Evolutionary conservation across 192 early-diverging fungal genomes (phyloP).

Genomic region (Linnemannia schmuckeri): DNA sequence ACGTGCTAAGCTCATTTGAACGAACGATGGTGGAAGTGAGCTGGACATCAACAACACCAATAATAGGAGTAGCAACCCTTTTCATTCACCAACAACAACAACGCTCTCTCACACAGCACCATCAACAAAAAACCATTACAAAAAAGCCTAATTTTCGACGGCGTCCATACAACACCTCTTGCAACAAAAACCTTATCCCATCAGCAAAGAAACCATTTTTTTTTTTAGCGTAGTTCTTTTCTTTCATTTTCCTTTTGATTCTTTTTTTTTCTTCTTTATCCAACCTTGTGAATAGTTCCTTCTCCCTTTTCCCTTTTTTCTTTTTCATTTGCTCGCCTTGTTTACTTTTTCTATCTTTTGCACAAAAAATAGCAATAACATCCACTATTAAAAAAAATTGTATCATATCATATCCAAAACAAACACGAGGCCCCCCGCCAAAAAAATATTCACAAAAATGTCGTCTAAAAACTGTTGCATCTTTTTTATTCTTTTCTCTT

Average conservation of each 20-base stretch:
- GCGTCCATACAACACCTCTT: background rate
- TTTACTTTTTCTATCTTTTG: background rate
- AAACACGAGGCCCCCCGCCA: background rate
- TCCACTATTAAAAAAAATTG: background rate
- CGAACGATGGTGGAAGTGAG: background rate
- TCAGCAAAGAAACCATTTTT: background rate
- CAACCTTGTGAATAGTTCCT: background rate
- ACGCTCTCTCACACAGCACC: too few species aligned
- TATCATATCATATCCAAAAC: background rate
- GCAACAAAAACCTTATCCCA: background rate
- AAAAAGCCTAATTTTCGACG: background rate
- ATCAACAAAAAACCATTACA: background rate
- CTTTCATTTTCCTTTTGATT: background rate
- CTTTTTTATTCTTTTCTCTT: background rate
- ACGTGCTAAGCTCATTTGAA: conserved; percentile 26
- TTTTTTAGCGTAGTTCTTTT: background rate
- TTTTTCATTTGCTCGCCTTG: background rate
- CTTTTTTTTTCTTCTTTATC: background rate
- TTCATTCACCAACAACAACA: too few species aligned
- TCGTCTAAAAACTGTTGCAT: background rate
- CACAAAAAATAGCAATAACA: too few species aligned
- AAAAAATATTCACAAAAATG: background rate
- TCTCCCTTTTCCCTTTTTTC: background rate
- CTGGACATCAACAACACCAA: background rate
- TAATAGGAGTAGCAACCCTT: background rate